Conservation (phyloP, 1,139 yeast species). For the Candida mesenterica region DNA sequence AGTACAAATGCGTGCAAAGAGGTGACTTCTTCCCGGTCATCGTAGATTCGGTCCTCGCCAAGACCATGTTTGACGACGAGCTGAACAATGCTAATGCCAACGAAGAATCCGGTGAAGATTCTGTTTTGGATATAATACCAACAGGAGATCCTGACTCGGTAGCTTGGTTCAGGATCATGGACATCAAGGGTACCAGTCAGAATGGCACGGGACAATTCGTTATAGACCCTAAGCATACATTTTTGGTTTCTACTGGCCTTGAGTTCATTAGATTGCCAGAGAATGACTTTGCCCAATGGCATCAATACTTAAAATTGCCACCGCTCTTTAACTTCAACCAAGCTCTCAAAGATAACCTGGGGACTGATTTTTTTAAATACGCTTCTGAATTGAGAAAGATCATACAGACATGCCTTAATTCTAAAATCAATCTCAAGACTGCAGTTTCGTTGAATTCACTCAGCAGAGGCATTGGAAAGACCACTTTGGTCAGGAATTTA, state of each 20-base stretch:
- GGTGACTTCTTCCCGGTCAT: slow-evolving; percentile 77
- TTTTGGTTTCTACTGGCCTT: slow-evolving; percentile 66
- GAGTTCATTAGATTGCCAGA: slow-evolving; percentile 40
- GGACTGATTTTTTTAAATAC: slow-evolving; percentile 38
- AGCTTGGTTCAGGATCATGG: slow-evolving; percentile 76
- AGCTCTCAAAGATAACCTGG: slow-evolving; percentile 10
- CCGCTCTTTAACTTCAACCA: slow-evolving; percentile 34
- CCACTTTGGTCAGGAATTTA: slow-evolving; percentile 56
- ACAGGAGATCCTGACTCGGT: slow-evolving; percentile 67
- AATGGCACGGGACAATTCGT: slow-evolving; percentile 47
- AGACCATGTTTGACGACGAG: slow-evolving; percentile 49
- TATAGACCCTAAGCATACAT: slow-evolving; percentile 63
- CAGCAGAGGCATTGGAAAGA: slow-evolving; percentile 78
- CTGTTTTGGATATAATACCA: slow-evolving; percentile 39
- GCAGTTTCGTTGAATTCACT: slow-evolving; percentile 67
- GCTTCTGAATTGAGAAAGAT: slow-evolving; percentile 55
- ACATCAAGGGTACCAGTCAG: slow-evolving; percentile 32
- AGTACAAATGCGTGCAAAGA: slow-evolving; percentile 54
- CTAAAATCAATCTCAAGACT: slow-evolving; percentile 49
- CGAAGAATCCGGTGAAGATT: slow-evolving; percentile 24
- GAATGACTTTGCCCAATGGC: slow-evolving; percentile 44
- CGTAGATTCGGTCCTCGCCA: slow-evolving; percentile 69
- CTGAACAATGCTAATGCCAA: slow-evolving; percentile 22
- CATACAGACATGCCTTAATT: slow-evolving; percentile 41
- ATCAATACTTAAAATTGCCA: slow-evolving; percentile 36